These are phyloP conservation scores for Colletotrichum echinochloae DNA, from an alignment of 2,329 filamentous ascomycete genomes.

Conservation along the genomic window DNA sequence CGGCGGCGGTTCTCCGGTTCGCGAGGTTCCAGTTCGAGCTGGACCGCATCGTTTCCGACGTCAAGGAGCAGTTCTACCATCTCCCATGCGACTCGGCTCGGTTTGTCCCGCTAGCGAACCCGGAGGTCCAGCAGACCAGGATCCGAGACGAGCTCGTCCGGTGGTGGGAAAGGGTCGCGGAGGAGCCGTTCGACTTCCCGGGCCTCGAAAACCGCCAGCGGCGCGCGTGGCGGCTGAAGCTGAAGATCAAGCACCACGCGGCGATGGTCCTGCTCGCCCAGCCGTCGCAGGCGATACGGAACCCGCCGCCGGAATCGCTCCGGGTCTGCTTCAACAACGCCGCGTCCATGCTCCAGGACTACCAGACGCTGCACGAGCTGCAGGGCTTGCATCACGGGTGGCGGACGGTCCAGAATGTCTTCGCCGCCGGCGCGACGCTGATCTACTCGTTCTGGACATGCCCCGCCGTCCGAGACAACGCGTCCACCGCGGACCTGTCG, in stretches of 20 bases:
- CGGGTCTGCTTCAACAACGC: conserved; percentile 49
- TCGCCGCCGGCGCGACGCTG: conserved; percentile 52
- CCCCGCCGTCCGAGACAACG: conserved; percentile 43
- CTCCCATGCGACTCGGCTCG: conserved; percentile 41
- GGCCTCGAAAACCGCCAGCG: conserved; percentile 37
- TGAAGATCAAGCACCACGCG: conserved; percentile 50
- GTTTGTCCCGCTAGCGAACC: conserved; percentile 36
- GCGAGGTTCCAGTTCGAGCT: conserved; percentile 47
- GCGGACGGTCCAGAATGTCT: conserved; percentile 54
- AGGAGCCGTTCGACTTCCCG: conserved; percentile 11
- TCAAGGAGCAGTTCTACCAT: conserved; percentile 45
- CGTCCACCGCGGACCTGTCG: conserved; percentile 38
- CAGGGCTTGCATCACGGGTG: conserved; percentile 50
- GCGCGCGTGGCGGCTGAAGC: conserved; percentile 45
- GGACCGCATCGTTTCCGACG: conserved; percentile 44
- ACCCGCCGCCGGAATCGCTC: conserved; percentile 47
- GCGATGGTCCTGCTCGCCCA: conserved; percentile 51
- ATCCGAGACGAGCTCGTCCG: conserved; percentile 36
- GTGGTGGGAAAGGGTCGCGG: conserved; percentile 37
- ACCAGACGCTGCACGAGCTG: conserved; percentile 48
- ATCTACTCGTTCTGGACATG: conserved; percentile 55
- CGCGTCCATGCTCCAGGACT: conserved; percentile 44
- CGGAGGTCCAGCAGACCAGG: conserved; percentile 25
- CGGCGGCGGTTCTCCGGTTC: conserved; percentile 39
- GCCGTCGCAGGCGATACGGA: conserved; percentile 50